A percentile compares a stretch with the other conserved stretches of the same genome.
phyloP scores from a whole-genome alignment of 805 yeast genomes.

The Priceomyces fermenticarens region DNA sequence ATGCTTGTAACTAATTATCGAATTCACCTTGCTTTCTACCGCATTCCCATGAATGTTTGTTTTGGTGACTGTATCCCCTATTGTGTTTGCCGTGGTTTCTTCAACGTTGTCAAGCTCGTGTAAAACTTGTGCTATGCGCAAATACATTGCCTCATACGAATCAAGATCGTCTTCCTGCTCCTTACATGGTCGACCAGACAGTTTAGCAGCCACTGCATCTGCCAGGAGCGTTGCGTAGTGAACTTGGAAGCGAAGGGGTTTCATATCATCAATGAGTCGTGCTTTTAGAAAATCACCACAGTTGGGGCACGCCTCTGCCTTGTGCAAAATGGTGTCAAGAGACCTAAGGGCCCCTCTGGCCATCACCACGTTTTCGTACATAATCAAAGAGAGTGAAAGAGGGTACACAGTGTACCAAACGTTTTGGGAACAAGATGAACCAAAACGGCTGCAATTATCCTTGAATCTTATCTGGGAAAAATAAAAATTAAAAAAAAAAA shows the following conservation, averaged over 20 bases:
- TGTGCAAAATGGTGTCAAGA: slow-evolving; percentile 2
- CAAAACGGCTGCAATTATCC: too few species aligned
- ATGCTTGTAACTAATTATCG: not conserved
- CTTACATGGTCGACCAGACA: slow-evolving; percentile 1
- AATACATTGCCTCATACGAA: slow-evolving; percentile 5
- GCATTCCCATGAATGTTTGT: not conserved
- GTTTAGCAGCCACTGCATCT: slow-evolving; percentile 2
- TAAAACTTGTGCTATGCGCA: slow-evolving; percentile 3
- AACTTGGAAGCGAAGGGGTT: slow-evolving; percentile 5
- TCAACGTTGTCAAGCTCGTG: slow-evolving; percentile 2
- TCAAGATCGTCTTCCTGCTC: slow-evolving; percentile 6
- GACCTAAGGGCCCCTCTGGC: slow-evolving; percentile 5
- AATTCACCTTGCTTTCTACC: slow-evolving; percentile 3
- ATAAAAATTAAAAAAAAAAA: too few species aligned
- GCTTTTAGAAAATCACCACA: slow-evolving; percentile 2
- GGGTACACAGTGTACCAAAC: too few species aligned
- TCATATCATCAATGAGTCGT: slow-evolving; percentile 5
- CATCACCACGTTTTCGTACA: slow-evolving; percentile 5
- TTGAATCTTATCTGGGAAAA: too few species aligned
- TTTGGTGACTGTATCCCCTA: slow-evolving; percentile 3
- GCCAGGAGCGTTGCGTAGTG: slow-evolving; percentile 4
- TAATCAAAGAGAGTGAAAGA: too few species aligned
- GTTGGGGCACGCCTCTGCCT: slow-evolving; percentile 2
- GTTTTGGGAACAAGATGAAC: too few species aligned
- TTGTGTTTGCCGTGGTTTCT: slow-evolving; percentile 1